Conservation (phyloP, 73 alveolate genomes). For the Paramecium caudatum region DNA sequence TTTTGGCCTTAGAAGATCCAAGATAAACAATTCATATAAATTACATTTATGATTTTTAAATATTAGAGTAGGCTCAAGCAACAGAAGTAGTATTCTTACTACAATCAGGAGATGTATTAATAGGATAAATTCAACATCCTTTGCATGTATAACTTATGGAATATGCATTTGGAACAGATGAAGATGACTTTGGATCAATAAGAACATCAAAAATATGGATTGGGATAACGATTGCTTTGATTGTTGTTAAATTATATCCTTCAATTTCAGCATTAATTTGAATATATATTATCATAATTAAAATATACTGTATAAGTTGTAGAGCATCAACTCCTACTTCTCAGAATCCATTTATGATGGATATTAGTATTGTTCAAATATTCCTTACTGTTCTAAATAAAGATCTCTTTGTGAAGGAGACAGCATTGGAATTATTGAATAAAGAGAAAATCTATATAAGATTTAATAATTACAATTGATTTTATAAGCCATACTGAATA, state of each 20-base stretch:
- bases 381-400: conserved; percentile 25
- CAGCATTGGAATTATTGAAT: background rate
- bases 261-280: no score
- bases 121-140: background rate
- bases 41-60: background rate
- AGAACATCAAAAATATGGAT: conserved; percentile 19
- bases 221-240: background rate
- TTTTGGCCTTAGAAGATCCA: background rate
- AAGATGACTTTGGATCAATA: background rate
- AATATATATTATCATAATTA: no score
- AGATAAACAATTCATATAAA: background rate
- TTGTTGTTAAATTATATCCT: background rate
- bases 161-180: background rate
- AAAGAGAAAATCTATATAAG: background rate
- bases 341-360: background rate
- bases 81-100: background rate
- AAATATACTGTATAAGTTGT: conserved; percentile 42
- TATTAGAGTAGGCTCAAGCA: background rate
- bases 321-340: conserved; percentile 28
- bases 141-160: background rate
- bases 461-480: background rate
- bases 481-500: conserved; percentile 18
- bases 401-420: background rate
- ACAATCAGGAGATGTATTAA: conserved; percentile 28
- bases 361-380: background rate